phyloP scores from a whole-genome alignment of 768 basidiomycete genomes.

The Pholiota molesta region DNA sequence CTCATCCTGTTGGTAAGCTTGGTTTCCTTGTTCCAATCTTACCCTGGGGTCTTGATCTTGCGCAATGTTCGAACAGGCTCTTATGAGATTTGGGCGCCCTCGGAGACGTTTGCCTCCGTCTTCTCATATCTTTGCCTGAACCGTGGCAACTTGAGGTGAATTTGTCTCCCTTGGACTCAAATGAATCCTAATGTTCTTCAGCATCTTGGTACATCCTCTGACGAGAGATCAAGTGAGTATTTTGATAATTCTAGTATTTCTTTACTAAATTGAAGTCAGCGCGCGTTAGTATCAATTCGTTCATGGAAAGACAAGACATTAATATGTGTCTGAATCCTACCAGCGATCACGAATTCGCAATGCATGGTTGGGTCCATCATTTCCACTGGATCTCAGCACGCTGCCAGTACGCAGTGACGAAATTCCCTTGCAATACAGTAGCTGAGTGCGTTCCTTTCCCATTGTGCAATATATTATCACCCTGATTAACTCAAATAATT shows the following conservation, averaged over 20 bases:
- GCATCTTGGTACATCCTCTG: constrained; percentile 75
- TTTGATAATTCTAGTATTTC: background rate
- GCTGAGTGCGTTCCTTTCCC: constrained; percentile 48
- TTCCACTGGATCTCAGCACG: constrained; percentile 62
- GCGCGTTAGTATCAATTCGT: constrained; percentile 3
- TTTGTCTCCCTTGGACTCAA: background rate
- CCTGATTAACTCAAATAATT: background rate
- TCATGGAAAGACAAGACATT: background rate
- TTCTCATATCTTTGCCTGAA: constrained; percentile 77
- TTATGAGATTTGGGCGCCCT: constrained; percentile 81
- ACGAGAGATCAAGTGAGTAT: constrained; percentile 66
- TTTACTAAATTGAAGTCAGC: constrained; percentile 6
- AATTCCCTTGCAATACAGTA: constrained; percentile 71
- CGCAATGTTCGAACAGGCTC: constrained; percentile 45
- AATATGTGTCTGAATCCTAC: constrained; percentile 35
- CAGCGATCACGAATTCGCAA: constrained; percentile 74
- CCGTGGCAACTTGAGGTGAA: constrained; percentile 67
- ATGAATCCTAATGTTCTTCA: background rate
- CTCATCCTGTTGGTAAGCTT: constrained; percentile 69
- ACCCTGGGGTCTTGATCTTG: background rate
- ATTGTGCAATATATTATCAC: background rate
- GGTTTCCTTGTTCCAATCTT: background rate
- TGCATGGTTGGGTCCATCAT: constrained; percentile 77
- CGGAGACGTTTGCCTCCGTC: constrained; percentile 73
- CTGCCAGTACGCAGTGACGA: constrained; percentile 55